Evolutionary conservation across 768 basidiomycete species (phyloP).

Genomic region (Botryobasidium botryosum): DNA sequence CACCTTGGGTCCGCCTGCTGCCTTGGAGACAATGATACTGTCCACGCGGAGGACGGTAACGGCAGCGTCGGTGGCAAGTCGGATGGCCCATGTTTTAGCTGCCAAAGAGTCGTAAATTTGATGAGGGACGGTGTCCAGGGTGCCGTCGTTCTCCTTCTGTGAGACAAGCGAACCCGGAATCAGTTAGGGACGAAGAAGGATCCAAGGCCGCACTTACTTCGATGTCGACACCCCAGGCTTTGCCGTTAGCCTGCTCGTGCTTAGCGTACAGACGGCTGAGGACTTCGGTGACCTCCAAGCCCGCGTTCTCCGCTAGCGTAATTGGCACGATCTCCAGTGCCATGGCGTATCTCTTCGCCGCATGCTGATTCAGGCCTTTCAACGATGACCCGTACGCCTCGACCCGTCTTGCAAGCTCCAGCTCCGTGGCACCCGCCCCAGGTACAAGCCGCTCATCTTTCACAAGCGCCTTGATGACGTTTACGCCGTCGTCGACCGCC

Average conservation of each 20-base stretch:
- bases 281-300: conserved; percentile 80
- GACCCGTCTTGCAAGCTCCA: conserved; percentile 76
- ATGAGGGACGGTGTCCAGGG: conserved; percentile 29
- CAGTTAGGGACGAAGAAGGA: neutral
- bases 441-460: conserved; percentile 83
- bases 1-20: conserved; percentile 76
- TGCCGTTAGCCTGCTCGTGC: conserved; percentile 54
- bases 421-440: conserved; percentile 86
- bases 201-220: conserved; percentile 36
- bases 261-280: conserved; percentile 79
- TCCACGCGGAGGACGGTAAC: conserved; percentile 86
- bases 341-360: conserved; percentile 72
- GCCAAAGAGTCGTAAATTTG: conserved; percentile 77
- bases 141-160: conserved; percentile 64
- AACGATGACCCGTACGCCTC: conserved; percentile 76
- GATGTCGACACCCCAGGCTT: conserved; percentile 72
- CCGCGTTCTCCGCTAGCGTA: conserved; percentile 88
- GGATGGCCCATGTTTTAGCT: conserved; percentile 80
- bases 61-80: conserved; percentile 82
- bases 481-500: conserved; percentile 91
- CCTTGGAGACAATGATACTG: conserved; percentile 93
- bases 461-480: conserved; percentile 82
- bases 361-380: conserved; percentile 86
- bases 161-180: neutral
- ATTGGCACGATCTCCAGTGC: conserved; percentile 87